Evolutionary conservation across 139 green algal species (phyloP), one percentile per base, ranked within the genome.

Genomic region (Coelastrella sp.): DNA sequence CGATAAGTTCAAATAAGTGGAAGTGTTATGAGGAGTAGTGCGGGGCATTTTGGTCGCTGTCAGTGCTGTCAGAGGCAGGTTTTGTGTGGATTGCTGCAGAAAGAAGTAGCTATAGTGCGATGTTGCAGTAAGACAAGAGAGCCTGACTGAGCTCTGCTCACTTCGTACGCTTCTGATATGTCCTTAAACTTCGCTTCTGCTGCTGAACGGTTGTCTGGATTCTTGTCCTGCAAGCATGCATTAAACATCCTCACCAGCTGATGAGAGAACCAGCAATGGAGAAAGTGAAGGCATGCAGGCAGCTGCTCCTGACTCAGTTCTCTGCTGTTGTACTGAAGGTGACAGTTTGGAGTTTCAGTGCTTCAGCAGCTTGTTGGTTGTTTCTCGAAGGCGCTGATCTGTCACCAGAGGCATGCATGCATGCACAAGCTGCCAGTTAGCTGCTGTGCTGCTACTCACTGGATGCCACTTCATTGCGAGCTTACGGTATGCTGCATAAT

Each of bases 141-240:
- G 35, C 35, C 35, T 49, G 35, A 49, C 35, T 70, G 12, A 70
- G 19, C 74, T 59, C n/a, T 74, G 10, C 90, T 14, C 78, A 95
- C 95, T 85, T 98, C 97, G 63, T 98, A 99, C 0, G 97, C 97
- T 87, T 98, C 97, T 7, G 90, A 95, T 17, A 99, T 87, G 79
- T 98, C 95, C 73, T 99, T 98, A 89, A 98, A 98, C 91, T 97
- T 97, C n/a, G 93, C 90, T 68, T 96, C 92, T 7, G 96, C 95
- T 12, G 84, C 20, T 20, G 96, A 91, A 24, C 93, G 92, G 68
- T 95, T 96, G 65, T 97, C 93, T 0, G 90, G 92, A 92, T 97
- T 97, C 83, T 97, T 98, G 91, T 98, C 96, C 94, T 96, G 93
- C 82, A 89, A 7, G 19, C 0, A 59, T 35, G 78, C 8, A 84